These are phyloP conservation scores for Whalleya microplaca DNA, from an alignment of 2,329 filamentous ascomycete genomes.

Conservation along the genomic window DNA sequence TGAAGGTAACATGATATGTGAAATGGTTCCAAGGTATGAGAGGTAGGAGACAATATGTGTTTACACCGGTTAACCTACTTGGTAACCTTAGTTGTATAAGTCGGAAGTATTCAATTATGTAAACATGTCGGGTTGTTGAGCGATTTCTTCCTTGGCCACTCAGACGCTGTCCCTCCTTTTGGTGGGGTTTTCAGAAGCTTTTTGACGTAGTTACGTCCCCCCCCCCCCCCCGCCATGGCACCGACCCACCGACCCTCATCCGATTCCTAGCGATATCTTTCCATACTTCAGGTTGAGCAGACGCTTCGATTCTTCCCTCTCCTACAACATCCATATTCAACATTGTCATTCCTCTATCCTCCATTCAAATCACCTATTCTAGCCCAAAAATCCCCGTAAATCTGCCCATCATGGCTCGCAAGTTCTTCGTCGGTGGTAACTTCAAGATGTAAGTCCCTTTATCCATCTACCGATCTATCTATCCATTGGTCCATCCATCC, in stretches of 20 bases:
- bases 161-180: background rate
- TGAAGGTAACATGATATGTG: too few relatives aligned
- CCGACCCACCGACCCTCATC: conserved; percentile 4
- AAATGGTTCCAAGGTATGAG: too few relatives aligned
- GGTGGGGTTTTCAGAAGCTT: conserved; percentile 13
- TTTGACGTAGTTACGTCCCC: background rate
- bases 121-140: conserved; percentile 14
- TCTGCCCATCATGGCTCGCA: conserved; percentile 78
- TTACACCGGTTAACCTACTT: too few relatives aligned
- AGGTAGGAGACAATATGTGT: too few relatives aligned
- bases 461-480: background rate
- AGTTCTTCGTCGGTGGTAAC: conserved; percentile 98
- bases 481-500: too few relatives aligned
- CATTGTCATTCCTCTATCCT: background rate
- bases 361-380: background rate
- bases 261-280: background rate
- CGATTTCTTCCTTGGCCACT: conserved; percentile 11
- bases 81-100: too few relatives aligned
- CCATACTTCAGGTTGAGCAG: background rate
- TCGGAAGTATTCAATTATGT: conserved; percentile 7
- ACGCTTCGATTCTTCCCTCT: background rate
- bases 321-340: background rate
- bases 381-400: conserved; percentile 3
- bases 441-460: conserved; percentile 86
- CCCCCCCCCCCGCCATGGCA: background rate